These are phyloP conservation scores for Agrostemma githago DNA, from an alignment of 148 eudicot species.

Conservation along the genomic window DNA sequence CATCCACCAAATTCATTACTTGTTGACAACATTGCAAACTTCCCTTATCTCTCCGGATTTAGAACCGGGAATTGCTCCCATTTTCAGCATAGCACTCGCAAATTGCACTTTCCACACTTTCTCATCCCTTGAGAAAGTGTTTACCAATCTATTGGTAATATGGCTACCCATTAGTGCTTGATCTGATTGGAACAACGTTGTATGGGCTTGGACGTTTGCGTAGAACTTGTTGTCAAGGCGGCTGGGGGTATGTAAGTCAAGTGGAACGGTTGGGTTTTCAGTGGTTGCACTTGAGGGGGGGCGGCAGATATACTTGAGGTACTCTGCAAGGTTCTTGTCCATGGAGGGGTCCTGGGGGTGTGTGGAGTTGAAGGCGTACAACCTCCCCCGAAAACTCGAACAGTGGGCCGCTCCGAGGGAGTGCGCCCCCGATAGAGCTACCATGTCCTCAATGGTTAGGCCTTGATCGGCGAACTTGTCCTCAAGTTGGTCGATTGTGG, in stretches of 20 bases:
- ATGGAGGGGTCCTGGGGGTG: no score
- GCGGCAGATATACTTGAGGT: not conserved
- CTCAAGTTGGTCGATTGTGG: no score
- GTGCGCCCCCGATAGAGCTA: no score
- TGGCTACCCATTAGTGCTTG: not conserved
- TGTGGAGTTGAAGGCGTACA: no score
- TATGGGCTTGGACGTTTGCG: not conserved
- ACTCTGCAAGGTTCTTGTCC: no score
- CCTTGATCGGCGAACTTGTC: no score
- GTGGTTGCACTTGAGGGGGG: not conserved
- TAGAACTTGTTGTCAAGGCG: not conserved
- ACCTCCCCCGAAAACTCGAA: no score
- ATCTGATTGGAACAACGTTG: not conserved
- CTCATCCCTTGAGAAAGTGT: not conserved
- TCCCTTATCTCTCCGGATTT: not conserved
- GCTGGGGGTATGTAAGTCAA: no score
- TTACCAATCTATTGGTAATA: not conserved
- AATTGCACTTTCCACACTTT: not conserved
- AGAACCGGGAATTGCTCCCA: not conserved
- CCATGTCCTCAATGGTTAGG: no score
- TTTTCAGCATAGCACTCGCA: not conserved
- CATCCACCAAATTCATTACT: no score
- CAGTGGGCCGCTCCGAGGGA: no score
- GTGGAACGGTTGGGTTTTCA: not conserved
- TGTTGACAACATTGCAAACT: no score